These are phyloP conservation scores for Raphanus sativus DNA, from an alignment of 345 rosid genomes.

Conservation along the genomic window DNA sequence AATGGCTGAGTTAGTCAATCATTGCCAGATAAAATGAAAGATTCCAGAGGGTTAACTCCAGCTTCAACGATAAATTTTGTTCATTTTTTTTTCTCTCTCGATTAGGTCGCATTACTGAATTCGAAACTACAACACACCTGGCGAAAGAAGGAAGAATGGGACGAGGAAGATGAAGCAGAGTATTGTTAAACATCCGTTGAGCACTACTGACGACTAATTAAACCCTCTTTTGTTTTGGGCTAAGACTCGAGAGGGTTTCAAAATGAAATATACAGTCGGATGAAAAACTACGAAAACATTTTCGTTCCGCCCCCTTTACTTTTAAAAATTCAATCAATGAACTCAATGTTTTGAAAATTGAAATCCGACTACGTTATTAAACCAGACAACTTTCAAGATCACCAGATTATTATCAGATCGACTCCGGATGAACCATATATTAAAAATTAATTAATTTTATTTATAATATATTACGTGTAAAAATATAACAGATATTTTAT, in stretches of 20 bases:
- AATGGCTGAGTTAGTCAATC: neutral
- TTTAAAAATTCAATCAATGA: no score
- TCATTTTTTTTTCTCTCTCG: neutral
- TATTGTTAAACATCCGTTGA: neutral
- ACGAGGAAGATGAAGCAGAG: neutral
- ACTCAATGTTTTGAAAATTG: no score
- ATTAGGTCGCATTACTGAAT: neutral
- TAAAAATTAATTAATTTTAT: no score
- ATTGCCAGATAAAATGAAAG: neutral
- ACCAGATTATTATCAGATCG: no score
- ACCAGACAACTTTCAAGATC: no score
- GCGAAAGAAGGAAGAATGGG: neutral
- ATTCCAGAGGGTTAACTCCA: neutral
- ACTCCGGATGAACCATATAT: no score
- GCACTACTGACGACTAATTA: neutral
- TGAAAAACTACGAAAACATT: neutral
- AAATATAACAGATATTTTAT: no score
- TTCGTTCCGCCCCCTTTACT: neutral
- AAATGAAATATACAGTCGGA: neutral
- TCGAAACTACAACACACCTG: neutral
- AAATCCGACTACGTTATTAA: no score
- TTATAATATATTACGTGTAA: no score
- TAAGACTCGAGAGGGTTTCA: neutral
- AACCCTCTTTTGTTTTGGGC: neutral
- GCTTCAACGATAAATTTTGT: neutral